Evolutionary conservation across 345 rosid species (phyloP).

Genomic region (Cardamine occulta): DNA sequence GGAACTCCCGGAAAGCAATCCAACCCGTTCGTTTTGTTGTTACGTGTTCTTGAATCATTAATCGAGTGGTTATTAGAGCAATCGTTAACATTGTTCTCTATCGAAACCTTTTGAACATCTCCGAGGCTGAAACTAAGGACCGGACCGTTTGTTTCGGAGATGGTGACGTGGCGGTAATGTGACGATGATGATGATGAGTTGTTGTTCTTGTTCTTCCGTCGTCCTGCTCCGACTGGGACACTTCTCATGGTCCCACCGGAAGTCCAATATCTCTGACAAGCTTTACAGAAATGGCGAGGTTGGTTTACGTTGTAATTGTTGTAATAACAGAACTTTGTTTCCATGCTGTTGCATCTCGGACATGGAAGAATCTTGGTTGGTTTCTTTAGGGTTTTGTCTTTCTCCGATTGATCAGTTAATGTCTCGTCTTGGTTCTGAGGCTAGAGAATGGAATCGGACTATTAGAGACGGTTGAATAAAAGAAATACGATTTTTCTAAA

Average conservation of each 20-base stretch:
- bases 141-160: constrained; percentile 59
- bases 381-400: constrained; percentile 67
- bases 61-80: neutral
- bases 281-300: constrained; percentile 93
- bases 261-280: constrained; percentile 96
- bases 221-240: constrained; percentile 87
- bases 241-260: constrained; percentile 95
- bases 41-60: constrained; percentile 17
- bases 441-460: neutral
- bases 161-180: constrained; percentile 61
- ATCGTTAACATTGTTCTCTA: neutral
- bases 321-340: constrained; percentile 91
- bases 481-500: neutral
- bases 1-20: constrained; percentile 59
- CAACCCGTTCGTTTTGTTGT: constrained; percentile 49
- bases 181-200: constrained; percentile 46
- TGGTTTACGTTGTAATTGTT: constrained; percentile 92
- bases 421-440: constrained; percentile 37
- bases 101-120: constrained; percentile 44
- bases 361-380: constrained; percentile 89
- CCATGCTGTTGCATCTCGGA: constrained; percentile 86
- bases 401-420: constrained; percentile 32
- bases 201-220: constrained; percentile 84
- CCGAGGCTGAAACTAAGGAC: constrained; percentile 70
- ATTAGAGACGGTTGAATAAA: neutral